Conservation (phyloP, 768 basidiomycete genomes). For the Cyathus striatus region DNA sequence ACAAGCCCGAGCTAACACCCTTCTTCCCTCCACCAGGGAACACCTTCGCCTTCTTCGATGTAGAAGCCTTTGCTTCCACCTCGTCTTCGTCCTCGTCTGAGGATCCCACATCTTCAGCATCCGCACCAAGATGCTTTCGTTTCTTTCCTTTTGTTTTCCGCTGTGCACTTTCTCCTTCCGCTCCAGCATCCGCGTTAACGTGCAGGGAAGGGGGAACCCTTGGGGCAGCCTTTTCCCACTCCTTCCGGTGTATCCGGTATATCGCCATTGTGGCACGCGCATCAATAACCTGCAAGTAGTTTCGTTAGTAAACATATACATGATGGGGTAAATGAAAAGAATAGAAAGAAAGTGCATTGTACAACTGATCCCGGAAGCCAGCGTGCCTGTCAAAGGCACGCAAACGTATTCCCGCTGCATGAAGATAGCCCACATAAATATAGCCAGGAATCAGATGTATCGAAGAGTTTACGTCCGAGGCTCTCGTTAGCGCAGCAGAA, state of each 20-base stretch:
- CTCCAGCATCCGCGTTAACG: conserved; percentile 7
- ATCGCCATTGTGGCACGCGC: conserved; percentile 95
- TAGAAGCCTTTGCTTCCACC: conserved; percentile 11
- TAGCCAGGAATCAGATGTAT: too few relatives aligned
- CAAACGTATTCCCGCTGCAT: too few relatives aligned
- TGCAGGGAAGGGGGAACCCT: conserved; percentile 5
- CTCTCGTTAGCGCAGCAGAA: too few relatives aligned
- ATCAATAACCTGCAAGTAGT: conserved; percentile 69
- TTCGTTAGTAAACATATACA: too few relatives aligned
- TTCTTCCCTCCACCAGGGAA: conserved; percentile 54
- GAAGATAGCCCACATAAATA: too few relatives aligned
- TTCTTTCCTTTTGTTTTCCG: conserved; percentile 8
- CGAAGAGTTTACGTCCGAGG: too few relatives aligned
- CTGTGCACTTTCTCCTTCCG: conserved; percentile 15
- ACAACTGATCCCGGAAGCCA: too few relatives aligned
- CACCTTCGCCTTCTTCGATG: background rate
- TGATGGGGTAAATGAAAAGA: too few relatives aligned
- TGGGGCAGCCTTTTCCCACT: conserved; percentile 61
- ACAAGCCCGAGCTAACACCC: conserved; percentile 60
- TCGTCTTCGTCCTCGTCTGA: conserved; percentile 5
- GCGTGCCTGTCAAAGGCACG: too few relatives aligned
- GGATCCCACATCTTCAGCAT: conserved; percentile 6
- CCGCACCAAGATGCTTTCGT: conserved; percentile 10
- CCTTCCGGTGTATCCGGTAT: conserved; percentile 74
- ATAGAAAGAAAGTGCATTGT: too few relatives aligned